Percentiles rank a stretch among this genome's conserved stretches.
Evolutionary conservation across 805 yeast genomes (phyloP).

Genomic region (Monosporozyma aerobia): DNA sequence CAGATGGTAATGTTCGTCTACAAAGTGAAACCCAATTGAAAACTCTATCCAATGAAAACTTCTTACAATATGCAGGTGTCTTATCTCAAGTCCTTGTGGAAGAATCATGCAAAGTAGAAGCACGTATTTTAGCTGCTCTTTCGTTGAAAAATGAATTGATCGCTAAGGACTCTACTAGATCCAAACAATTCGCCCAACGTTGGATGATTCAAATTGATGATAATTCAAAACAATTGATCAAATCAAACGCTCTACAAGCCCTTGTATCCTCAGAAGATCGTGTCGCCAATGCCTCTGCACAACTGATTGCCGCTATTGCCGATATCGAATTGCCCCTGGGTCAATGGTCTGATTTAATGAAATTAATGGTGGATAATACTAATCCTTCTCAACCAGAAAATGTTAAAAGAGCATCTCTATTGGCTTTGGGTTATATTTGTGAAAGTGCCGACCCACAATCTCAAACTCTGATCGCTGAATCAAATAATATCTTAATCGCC

Average conservation of each 20-base stretch:
- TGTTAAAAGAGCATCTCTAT: constrained; percentile 77
- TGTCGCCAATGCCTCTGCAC: constrained; percentile 85
- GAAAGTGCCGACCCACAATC: constrained; percentile 78
- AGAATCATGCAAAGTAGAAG: constrained; percentile 58
- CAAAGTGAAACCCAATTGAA: constrained; percentile 72
- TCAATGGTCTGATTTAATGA: constrained; percentile 84
- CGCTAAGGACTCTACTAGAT: constrained; percentile 63
- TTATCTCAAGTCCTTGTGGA: constrained; percentile 66
- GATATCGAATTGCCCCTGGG: constrained; percentile 81
- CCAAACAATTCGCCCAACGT: constrained; percentile 51
- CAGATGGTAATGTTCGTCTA: constrained; percentile 56
- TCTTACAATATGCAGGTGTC: constrained; percentile 60
- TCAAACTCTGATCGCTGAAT: constrained; percentile 68
- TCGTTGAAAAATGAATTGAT: constrained; percentile 80
- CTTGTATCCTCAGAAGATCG: constrained; percentile 55
- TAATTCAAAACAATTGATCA: constrained; percentile 52
- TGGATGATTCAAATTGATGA: constrained; percentile 57
- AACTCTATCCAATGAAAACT: constrained; percentile 63
- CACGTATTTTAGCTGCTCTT: constrained; percentile 84
- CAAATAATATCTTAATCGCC: constrained; percentile 88
- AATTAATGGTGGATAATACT: constrained; percentile 78
- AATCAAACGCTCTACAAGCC: constrained; percentile 52
- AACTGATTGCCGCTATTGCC: constrained; percentile 94
- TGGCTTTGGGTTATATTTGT: constrained; percentile 92
- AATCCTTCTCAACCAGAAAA: constrained; percentile 65